Evolutionary conservation across 1,139 yeast species (phyloP).

Genomic region (Lodderomyces pseudojiufengensis): DNA sequence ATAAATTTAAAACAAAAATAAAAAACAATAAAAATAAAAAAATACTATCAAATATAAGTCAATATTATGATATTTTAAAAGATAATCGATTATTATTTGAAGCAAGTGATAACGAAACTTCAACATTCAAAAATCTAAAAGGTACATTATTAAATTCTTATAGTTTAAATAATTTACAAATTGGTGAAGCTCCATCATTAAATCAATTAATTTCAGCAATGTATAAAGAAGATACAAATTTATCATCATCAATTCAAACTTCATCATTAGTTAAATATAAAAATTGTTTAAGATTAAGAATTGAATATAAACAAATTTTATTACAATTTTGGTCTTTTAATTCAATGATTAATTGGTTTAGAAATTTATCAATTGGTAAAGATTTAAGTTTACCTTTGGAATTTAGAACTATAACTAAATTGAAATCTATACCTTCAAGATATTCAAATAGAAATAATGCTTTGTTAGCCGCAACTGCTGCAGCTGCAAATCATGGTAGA

Average conservation of each 20-base stretch:
- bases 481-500: constrained; percentile 20
- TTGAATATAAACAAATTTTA: constrained; percentile 40
- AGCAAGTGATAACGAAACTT: constrained; percentile 21
- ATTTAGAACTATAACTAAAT: constrained; percentile 21
- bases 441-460: constrained; percentile 23
- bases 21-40: constrained; percentile 15
- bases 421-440: constrained; percentile 33
- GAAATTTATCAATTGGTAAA: constrained; percentile 31
- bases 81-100: constrained; percentile 38
- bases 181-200: constrained; percentile 40
- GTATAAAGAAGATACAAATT: constrained; percentile 23
- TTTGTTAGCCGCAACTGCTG: constrained; percentile 25
- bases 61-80: constrained; percentile 20
- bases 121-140: constrained; percentile 18
- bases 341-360: constrained; percentile 39
- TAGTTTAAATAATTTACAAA: constrained; percentile 30
- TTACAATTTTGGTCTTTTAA: constrained; percentile 44
- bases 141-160: constrained; percentile 25
- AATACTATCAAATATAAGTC: constrained; percentile 16
- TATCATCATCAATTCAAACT: constrained; percentile 13
- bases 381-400: constrained; percentile 38
- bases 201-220: constrained; percentile 26
- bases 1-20: constrained; percentile 12
- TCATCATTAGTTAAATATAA: constrained; percentile 33
- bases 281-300: constrained; percentile 36